Base-by-base conservation (phyloP, 2,329 filamentous ascomycete species). In the Botrytis cinerea region DNA sequence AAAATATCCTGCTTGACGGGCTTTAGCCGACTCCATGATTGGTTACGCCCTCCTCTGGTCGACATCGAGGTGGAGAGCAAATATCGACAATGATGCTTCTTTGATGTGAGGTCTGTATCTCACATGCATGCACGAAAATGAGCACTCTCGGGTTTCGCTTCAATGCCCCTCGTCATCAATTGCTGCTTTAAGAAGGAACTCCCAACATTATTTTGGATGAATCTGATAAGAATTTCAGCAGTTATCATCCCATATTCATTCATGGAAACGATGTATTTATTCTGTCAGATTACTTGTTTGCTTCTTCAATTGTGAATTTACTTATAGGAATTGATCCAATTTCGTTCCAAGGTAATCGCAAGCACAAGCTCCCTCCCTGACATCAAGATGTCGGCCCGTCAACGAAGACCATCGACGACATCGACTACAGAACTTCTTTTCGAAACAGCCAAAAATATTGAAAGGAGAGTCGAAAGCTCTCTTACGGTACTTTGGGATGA, bases 1-100 rank as follows among this genome's bases (percentile, higher is more conserved):
- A 98, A 85, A 22, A 93, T 89, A 81, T 98, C 94, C 73, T 90
- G 84, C 62, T 91, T 89, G 74, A 91, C 87, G 20, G 93, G 91
- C 81, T 92, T 94, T 76, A 97, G 84, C 76, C 92, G 87, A 74
- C 88, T 89, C 90, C 91, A 93, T 66, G 89, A 88, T 59, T 81
- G 79, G 57, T 82, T 79, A 74, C 84, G 82, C 77, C 76, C 77
- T 62, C 79, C 78, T 45, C 78, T 80, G 62, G 76, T 72, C 38
- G 78, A 77, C 78, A 81, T 81, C 70, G 73, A 75, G 73, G 54
- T 48, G 63, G 63, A 22, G 46, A 70, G 66, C 32, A 59, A 59
- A 46, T 68, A 25, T 60, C 16, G 51, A 48, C 35, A 46, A 25
- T 48, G 71, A 59, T 69, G 51, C 28, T 57, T 67, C 61, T 72